These are phyloP conservation scores for Leishmania braziliensis DNA, from an alignment of 208 protist species.

Conservation along the genomic window DNA sequence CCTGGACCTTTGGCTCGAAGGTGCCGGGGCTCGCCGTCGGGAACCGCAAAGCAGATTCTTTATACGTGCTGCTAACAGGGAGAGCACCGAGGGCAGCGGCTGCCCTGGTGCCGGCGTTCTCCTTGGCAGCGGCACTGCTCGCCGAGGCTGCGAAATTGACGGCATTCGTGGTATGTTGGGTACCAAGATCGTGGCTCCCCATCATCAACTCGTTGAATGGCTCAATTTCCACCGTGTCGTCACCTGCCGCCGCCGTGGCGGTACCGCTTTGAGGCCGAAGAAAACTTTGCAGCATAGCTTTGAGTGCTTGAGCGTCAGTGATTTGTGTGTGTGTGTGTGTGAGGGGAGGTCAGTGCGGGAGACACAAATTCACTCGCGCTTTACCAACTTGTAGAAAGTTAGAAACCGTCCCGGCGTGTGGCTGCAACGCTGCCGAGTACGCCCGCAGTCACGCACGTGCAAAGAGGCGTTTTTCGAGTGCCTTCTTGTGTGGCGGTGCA, in stretches of 20 bases:
- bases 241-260: not conserved
- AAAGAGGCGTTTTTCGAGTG: not conserved
- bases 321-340: not conserved
- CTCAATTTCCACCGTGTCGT: not conserved
- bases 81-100: not conserved
- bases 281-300: conserved; percentile 58
- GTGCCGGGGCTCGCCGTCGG: conserved; percentile 67
- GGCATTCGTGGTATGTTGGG: not conserved
- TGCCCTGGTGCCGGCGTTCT: not conserved
- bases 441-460: not conserved
- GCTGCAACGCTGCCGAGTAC: not conserved
- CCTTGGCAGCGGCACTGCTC: not conserved
- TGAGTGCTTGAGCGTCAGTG: not conserved
- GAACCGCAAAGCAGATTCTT: conserved; percentile 78
- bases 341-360: not conserved
- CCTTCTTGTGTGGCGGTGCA: not conserved
- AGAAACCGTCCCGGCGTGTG: not conserved
- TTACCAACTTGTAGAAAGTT: not conserved
- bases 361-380: not conserved
- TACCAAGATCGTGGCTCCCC: conserved; percentile 21
- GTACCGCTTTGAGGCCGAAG: conserved; percentile 40
- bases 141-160: not conserved
- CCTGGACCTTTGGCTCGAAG: conserved; percentile 97
- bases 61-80: conserved; percentile 82
- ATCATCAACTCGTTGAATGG: not conserved